Evolutionary conservation across 169 alveolate species (phyloP).

Genomic region (Plasmodium falciparum): DNA sequence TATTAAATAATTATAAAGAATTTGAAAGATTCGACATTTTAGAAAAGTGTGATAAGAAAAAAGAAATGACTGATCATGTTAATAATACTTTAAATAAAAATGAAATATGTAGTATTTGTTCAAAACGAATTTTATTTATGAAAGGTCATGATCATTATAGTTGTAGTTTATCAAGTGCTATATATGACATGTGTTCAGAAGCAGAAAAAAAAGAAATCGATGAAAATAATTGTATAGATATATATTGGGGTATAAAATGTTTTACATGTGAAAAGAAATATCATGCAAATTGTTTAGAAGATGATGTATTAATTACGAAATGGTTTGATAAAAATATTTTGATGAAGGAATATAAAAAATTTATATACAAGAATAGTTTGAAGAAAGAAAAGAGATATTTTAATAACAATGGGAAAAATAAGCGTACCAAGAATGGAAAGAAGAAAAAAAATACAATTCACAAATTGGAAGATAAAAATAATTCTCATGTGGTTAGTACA

Average conservation of each 20-base stretch:
- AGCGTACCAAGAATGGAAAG: neutral
- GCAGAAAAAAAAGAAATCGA: constrained; percentile 48
- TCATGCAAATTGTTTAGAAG: constrained; percentile 62
- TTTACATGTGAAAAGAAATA: constrained; percentile 54
- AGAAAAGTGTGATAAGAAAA: constrained; percentile 41
- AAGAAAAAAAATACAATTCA: neutral
- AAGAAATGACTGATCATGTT: constrained; percentile 15
- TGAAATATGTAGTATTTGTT: constrained; percentile 44
- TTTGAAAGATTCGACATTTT: constrained; percentile 55
- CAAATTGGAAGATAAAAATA: neutral
- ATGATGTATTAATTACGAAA: constrained; percentile 54
- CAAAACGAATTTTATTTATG: constrained; percentile 26
- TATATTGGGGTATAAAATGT: constrained; percentile 72
- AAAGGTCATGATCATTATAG: constrained; percentile 75
- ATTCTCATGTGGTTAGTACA: constrained; percentile 3
- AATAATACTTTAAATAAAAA: constrained; percentile 12
- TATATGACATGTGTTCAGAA: constrained; percentile 54
- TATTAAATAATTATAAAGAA: constrained; percentile 32
- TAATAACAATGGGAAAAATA: constrained; percentile 12
- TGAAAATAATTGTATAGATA: constrained; percentile 31
- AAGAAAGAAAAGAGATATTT: constrained; percentile 38
- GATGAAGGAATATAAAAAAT: constrained; percentile 71
- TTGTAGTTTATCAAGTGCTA: constrained; percentile 20
- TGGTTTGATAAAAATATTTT: constrained; percentile 53
- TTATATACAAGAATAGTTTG: constrained; percentile 57